A percentile compares a stretch with the other conserved stretches of the same genome.
Conservation (phyloP, 768 basidiomycete species). For the Trametes maxima region DNA sequence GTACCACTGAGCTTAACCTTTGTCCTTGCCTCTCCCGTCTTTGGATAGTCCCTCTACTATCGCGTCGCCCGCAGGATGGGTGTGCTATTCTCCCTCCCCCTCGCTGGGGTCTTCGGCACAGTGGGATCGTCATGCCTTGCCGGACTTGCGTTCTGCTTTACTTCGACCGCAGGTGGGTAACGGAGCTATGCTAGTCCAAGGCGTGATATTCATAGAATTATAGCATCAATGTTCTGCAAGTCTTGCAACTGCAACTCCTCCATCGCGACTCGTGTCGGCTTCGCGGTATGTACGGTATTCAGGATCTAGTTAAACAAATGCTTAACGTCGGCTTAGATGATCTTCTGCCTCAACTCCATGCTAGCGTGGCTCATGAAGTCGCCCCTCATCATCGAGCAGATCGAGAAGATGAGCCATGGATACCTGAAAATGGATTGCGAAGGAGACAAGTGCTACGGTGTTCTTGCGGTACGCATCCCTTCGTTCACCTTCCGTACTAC, state of each 20-base stretch:
- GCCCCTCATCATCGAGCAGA: slow-evolving; percentile 78
- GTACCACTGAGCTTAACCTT: neutral
- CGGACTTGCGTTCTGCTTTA: slow-evolving; percentile 83
- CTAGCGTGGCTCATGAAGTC: slow-evolving; percentile 97
- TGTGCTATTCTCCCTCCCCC: slow-evolving; percentile 68
- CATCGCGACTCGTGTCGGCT: slow-evolving; percentile 95
- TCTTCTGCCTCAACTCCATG: slow-evolving; percentile 94
- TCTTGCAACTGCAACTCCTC: slow-evolving; percentile 99
- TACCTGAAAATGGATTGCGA: slow-evolving; percentile 98
- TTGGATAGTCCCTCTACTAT: neutral
- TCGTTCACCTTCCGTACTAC: neutral
- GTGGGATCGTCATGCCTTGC: slow-evolving; percentile 84
- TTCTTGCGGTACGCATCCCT: slow-evolving; percentile 78
- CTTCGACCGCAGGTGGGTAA: slow-evolving; percentile 75
- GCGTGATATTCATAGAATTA: neutral
- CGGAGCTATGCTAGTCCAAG: neutral
- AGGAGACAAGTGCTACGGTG: slow-evolving; percentile 92
- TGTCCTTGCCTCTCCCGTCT: neutral
- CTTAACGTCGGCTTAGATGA: slow-evolving; percentile 56
- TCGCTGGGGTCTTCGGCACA: slow-evolving; percentile 66
- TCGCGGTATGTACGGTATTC: slow-evolving; percentile 62
- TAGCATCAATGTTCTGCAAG: slow-evolving; percentile 96
- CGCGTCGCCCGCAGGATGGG: slow-evolving; percentile 53
- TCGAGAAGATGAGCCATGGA: slow-evolving; percentile 92
- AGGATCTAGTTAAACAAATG: neutral